Base-by-base conservation (phyloP, 192 early-diverging fungal genomes). In the Entomortierella lignicola region DNA sequence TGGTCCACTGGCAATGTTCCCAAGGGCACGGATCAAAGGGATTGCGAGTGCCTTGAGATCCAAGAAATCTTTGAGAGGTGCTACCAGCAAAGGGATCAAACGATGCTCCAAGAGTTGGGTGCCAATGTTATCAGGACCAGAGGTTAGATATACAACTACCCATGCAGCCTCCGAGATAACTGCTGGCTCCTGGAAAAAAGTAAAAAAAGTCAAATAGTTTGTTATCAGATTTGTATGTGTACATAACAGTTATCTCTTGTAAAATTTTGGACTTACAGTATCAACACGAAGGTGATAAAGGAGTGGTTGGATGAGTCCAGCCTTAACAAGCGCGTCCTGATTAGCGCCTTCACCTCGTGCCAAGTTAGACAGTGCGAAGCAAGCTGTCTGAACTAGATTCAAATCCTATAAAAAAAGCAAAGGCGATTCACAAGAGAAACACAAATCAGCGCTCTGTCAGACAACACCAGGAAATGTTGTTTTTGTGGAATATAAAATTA, bases 341-440 rank as follows among this genome's bases (percentile, higher is more conserved):
- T 85, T 84, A 0, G 88, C 68, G 60, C 86, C 84, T n/a, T 88
- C 86, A 23, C 83, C 85, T 56, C 90, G 89, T 2, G 90, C 88
- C 72, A 93, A 71, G 71, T 92, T 92, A 8, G 91, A 90, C 37
- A 93, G 53, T 7, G 92, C 91, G 81, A 93, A 92, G 77, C 92
- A 93, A 8, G 82, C 84, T 0, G 91, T 91, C 68, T 92, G 92
- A 13, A 90, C 66, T 23, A 91, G 53, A 30, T 66, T 62, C 17
- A 79, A 48, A 56, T 90, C 87, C 74, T 85, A 47, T 15, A 12
- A 51, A 58, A 4, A 43, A 32, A 37, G 5, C 23, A 56, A 50
- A 30, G 18, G 8, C 21, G 32, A 13, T 7, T 6, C 4, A 54
- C 44, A 42, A 51, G 39, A 55, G 8, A 39, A 44, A 29, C 1